These are phyloP conservation scores for Pythium biforme DNA, from an alignment of 352 stramenopile species.

Conservation along the genomic window DNA sequence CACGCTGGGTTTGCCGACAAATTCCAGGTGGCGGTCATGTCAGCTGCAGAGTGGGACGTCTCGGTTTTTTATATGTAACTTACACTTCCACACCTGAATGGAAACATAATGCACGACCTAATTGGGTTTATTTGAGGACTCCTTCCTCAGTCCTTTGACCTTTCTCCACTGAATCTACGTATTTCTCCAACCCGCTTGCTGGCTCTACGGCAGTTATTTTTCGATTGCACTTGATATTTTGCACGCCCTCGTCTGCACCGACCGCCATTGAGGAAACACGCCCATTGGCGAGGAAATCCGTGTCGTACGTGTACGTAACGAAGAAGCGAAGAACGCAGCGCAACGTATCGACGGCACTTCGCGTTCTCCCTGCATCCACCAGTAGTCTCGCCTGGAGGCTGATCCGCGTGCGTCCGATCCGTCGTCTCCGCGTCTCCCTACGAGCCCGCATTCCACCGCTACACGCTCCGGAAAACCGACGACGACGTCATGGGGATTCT, in stretches of 20 bases:
- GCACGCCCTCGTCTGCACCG: background rate
- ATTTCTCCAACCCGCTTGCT: background rate
- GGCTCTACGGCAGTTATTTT: background rate
- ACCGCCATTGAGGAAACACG: slow-evolving; percentile 19
- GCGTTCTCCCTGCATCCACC: background rate
- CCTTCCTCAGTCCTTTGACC: background rate
- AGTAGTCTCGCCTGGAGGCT: background rate
- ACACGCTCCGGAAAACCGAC: background rate
- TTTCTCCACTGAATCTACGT: background rate
- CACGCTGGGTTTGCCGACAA: slow-evolving; percentile 5
- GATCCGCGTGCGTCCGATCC: background rate
- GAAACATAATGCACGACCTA: background rate
- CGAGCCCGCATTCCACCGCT: background rate
- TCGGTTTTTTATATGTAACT: background rate
- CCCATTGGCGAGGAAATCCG: background rate
- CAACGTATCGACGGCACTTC: background rate
- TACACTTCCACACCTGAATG: background rate
- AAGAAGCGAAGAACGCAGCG: background rate
- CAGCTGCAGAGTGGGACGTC: slow-evolving; percentile 9
- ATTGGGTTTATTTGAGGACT: background rate
- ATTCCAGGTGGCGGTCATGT: slow-evolving; percentile 5
- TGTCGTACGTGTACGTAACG: background rate
- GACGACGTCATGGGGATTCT: slow-evolving; percentile 21
- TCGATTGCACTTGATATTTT: slow-evolving; percentile 5
- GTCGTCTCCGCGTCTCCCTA: background rate